Base-by-base conservation (phyloP, 768 basidiomycete species). In the Naganishia onofrii region DNA sequence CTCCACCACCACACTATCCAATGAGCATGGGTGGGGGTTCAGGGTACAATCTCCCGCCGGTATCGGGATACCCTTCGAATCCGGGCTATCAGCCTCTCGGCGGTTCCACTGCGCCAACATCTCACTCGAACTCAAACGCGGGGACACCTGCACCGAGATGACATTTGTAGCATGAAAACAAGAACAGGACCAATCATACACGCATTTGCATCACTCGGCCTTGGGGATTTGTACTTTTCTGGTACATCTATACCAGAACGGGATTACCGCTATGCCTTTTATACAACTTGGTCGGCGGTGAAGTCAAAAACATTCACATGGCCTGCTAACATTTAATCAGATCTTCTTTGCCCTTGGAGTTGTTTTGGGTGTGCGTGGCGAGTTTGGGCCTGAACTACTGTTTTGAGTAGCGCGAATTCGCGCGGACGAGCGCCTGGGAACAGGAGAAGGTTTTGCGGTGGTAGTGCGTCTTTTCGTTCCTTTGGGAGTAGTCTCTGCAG, bases 1-100 rank as follows among this genome's bases (percentile, higher is more conserved):
- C 70, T 10, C 54, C 69, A 8, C 60, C 60, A 46, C 60, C 60
- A 42, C 60, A 63, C 46, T 63, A 63, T n/a, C 60, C 60, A 10
- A 63, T 63, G 60, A 44, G 60, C 17, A 31, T 63, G 38, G 38
- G 38, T n/a, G 57, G 32, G 6, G 60, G 60, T 17, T 15, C 60
- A 28, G 48, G n/a, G 10, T 70, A 70, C 60, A 48, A 28, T n/a
- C 60, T 53, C 15, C 68, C 68, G 8, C 69, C 46, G 6, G 57
- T 69, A 36, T 44, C 31, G 17, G 68, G 68, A 29, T 69, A 69
- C 29, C 28, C 58, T 23, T 23, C 34, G 3, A 34, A 28, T 8
- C 4, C 67, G 13, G n/a, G 46, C 34, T 60, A 60, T 48, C 56
- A 56, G 46, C 54, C 67, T 15, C 54, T 58, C 23, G 42, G 60